Conservation (phyloP, 805 yeast species). For the Metschnikowia borealis region DNA sequence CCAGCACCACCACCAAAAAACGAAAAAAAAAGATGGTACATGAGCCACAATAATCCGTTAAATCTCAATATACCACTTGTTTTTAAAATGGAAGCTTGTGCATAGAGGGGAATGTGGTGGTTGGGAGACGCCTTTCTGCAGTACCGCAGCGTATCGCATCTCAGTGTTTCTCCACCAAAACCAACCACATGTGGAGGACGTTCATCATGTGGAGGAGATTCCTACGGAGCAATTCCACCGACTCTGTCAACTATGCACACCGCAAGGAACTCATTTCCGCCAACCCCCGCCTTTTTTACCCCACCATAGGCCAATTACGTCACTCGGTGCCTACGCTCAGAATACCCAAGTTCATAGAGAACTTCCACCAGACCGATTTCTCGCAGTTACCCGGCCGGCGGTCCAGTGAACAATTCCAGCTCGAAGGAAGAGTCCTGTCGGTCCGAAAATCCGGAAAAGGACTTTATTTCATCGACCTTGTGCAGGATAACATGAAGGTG, state of each 20-base stretch:
- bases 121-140: no score
- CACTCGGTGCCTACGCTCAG: slow-evolving; percentile 20
- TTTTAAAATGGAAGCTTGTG: no score
- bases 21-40: no score
- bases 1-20: no score
- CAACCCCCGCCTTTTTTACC: slow-evolving; percentile 13
- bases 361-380: slow-evolving; percentile 23
- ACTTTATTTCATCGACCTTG: slow-evolving; percentile 62
- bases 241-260: slow-evolving; percentile 9
- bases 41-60: no score
- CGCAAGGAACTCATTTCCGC: slow-evolving; percentile 12
- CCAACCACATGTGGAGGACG: not conserved
- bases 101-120: no score
- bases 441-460: slow-evolving; percentile 67
- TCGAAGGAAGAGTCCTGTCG: slow-evolving; percentile 55
- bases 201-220: not conserved
- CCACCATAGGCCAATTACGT: slow-evolving; percentile 8
- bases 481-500: slow-evolving; percentile 53
- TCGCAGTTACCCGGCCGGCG: slow-evolving; percentile 9
- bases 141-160: not conserved
- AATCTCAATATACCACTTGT: no score
- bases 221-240: slow-evolving; percentile 3
- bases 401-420: slow-evolving; percentile 7
- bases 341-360: slow-evolving; percentile 36
- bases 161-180: not conserved